Evolutionary conservation across 2,329 filamentous ascomycete species (phyloP), one percentile per base, ranked within the genome.

Genomic region (Colletotrichum shisoi): DNA sequence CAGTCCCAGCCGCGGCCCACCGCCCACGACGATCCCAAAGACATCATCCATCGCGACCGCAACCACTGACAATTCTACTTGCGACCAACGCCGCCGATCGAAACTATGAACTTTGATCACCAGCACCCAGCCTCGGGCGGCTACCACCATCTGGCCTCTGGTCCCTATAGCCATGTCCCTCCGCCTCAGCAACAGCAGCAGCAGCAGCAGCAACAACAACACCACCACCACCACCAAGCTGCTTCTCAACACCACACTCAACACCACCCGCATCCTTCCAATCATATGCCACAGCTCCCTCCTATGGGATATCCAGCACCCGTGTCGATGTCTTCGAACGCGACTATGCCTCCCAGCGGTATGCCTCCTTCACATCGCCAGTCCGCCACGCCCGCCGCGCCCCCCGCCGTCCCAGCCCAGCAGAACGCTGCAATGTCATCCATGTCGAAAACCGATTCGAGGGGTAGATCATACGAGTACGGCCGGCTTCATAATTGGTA

Each of bases 41-140:
- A 34, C 49, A 52, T 37, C 49, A 37, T 34, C 9, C 31, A 34
- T 34, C 8, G 31, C 49, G 27, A 52, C 49, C n/a, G 27, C 31
- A 12, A 19, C 17, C 11, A 52, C 49, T 27, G 4, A 34, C 17
- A 19, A 34, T 27, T 37, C 17, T 52, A 19, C 17, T 37, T 17
- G 49, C 7, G 37, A 42, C 34, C 52, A 54, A 27, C 11, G 3
- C 13, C 11, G 5, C 31, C 49, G 31, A 34, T 34, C 31, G 27
- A 27, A 42, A 34, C 21, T 45, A 70, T 70, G 69, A 70, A 66
- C 40, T 70, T 69, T 67, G 69, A 69, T 27, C 69, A 67, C 24
- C 62, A 68, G 12, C 64, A 58, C 45, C 54, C 40, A n/a, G 49
- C 19, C 64, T 15, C 57, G 24, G 64, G 64, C 24, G 61, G 56